A percentile compares a stretch with the other conserved stretches of the same genome.
phyloP scores from a whole-genome alignment of 2,329 filamentous ascomycete genomes.

The Colletotrichum chlorophyti region DNA sequence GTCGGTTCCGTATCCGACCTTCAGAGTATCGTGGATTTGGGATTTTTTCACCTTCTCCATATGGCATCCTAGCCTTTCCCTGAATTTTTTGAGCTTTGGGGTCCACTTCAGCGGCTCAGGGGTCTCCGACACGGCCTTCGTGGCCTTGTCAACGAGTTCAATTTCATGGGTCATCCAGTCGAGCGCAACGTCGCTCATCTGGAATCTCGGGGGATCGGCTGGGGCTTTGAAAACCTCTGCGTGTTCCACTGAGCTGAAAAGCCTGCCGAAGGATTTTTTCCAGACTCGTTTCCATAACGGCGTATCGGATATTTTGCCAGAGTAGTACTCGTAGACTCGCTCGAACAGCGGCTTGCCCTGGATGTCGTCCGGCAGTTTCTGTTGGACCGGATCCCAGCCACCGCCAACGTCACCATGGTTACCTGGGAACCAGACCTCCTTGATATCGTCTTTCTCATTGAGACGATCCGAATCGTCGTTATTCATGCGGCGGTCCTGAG shows the following conservation, averaged over 20 bases:
- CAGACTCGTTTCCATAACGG: too few species aligned
- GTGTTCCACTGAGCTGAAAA: background rate
- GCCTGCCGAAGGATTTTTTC: background rate
- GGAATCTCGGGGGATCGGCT: constrained; percentile 40
- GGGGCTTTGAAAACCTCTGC: constrained; percentile 33
- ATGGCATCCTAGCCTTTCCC: constrained; percentile 19
- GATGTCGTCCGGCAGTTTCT: constrained; percentile 30
- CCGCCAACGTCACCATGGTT: constrained; percentile 61
- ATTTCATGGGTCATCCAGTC: constrained; percentile 60
- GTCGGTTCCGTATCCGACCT: constrained; percentile 42
- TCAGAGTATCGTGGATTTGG: constrained; percentile 47
- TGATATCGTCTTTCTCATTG: constrained; percentile 44
- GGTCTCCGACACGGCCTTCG: constrained; percentile 22
- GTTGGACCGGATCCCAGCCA: constrained; percentile 49
- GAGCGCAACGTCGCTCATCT: constrained; percentile 57
- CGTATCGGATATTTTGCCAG: too few species aligned
- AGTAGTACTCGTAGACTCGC: too few species aligned
- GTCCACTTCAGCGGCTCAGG: background rate
- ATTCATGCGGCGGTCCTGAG: constrained; percentile 39
- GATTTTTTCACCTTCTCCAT: constrained; percentile 38
- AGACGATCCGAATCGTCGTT: too few species aligned
- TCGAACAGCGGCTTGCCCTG: too few species aligned
- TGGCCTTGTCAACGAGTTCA: constrained; percentile 41
- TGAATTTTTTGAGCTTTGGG: constrained; percentile 33
- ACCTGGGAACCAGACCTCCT: constrained; percentile 62